Percentiles rank a stretch among this genome's conserved stretches.
Conservation (phyloP, 2,329 filamentous ascomycete species). For the Beauveria caledonica region DNA sequence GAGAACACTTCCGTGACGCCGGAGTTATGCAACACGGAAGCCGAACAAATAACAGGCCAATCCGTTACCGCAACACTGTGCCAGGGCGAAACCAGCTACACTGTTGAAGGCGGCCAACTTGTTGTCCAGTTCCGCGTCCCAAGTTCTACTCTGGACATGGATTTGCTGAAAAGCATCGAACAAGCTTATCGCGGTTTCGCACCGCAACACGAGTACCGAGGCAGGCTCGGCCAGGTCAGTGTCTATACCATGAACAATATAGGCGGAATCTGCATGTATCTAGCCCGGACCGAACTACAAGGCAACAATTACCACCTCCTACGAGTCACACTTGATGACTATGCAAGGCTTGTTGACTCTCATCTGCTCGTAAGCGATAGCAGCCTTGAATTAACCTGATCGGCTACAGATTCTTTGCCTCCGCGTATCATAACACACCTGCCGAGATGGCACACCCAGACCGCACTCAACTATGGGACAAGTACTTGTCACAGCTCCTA, state of each 20-base stretch:
- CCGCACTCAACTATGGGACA: slow-evolving; percentile 1
- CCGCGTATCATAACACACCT: slow-evolving; percentile 13
- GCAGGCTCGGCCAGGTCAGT: slow-evolving; percentile 10
- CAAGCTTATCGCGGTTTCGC: slow-evolving; percentile 13
- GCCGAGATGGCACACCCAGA: slow-evolving; percentile 1
- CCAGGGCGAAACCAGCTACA: slow-evolving; percentile 17
- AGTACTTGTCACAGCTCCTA: slow-evolving; percentile 13
- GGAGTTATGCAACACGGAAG: background rate
- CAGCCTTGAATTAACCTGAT: slow-evolving; percentile 5
- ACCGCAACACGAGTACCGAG: slow-evolving; percentile 7
- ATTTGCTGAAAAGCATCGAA: slow-evolving; percentile 10
- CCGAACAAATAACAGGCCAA: background rate
- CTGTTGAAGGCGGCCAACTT: slow-evolving; percentile 10
- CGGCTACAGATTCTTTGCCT: slow-evolving; percentile 14
- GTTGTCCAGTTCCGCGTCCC: slow-evolving; percentile 16
- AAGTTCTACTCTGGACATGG: slow-evolving; percentile 8
- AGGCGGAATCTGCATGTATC: slow-evolving; percentile 13
- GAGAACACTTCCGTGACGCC: background rate
- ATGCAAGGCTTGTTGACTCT: slow-evolving; percentile 12
- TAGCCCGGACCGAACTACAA: slow-evolving; percentile 4
- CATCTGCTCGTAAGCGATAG: background rate
- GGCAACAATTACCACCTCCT: slow-evolving; percentile 2
- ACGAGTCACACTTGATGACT: slow-evolving; percentile 11
- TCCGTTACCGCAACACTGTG: background rate
- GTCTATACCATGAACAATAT: slow-evolving; percentile 15